Evolutionary conservation across 371 early-diverging fungal genomes (phyloP).

Genomic region (Mortierella sp.): DNA sequence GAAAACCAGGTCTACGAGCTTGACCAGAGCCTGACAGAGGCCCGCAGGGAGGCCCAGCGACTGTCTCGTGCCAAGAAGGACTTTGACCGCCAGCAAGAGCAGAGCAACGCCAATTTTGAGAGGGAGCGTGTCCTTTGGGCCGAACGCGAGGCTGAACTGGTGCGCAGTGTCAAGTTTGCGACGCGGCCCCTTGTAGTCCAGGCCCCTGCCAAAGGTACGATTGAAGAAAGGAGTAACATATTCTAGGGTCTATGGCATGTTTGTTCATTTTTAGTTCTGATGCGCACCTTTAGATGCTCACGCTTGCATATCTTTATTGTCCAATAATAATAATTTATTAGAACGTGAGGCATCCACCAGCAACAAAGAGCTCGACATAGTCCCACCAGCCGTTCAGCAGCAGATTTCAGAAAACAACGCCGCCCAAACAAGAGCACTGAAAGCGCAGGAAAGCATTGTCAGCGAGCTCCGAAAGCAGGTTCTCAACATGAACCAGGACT

Average conservation of each 20-base stretch:
- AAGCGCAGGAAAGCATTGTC: conserved; percentile 39
- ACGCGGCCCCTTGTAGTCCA: conserved; percentile 57
- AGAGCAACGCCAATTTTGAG: conserved; percentile 53
- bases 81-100: conserved; percentile 51
- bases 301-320: conserved; percentile 1
- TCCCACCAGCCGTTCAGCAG: conserved; percentile 49
- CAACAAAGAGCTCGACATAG: conserved; percentile 22
- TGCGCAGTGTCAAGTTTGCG: conserved; percentile 56
- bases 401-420: conserved; percentile 53
- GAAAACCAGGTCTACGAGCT: conserved; percentile 62
- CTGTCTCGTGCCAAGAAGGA: conserved; percentile 54
- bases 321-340: conserved; percentile 1
- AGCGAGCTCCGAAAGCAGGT: conserved; percentile 40
- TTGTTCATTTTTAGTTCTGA: background rate
- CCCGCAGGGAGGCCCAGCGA: conserved; percentile 55
- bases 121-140: conserved; percentile 60
- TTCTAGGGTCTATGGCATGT: background rate
- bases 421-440: conserved; percentile 47
- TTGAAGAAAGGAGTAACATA: background rate
- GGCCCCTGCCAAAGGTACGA: conserved; percentile 50
- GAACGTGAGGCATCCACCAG: conserved; percentile 12
- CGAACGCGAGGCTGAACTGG: conserved; percentile 60
- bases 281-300: background rate
- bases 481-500: conserved; percentile 32
- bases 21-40: conserved; percentile 55